Base-by-base conservation (phyloP, 495 filamentous ascomycete species). In the Astrothelium subdiscretum region DNA sequence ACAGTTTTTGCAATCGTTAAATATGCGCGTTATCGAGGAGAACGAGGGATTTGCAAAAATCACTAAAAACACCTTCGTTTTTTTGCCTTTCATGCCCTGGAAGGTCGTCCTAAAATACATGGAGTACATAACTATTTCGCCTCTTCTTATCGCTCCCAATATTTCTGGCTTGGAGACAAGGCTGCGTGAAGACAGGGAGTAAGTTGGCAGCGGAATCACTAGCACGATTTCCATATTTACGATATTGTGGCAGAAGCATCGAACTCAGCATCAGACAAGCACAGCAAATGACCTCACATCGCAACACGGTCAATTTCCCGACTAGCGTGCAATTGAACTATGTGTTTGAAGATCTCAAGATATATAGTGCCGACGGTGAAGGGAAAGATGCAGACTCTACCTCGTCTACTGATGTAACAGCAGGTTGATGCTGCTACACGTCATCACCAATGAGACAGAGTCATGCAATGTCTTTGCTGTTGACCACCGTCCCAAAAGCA, bases 401-500 rank as follows among this genome's bases (percentile, higher is more conserved):
- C 24, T 13, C 4, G 40, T 20, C 32, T 24, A 32, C 22, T 18
- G 31, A 57, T 0, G 22, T n/a, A 32, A 6, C 44, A 13, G 5
- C n/a, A 22, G 42, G 32, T 6, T 58, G 48, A 58, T 24, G 8
- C 32, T 6, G 4, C 32, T 48, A 0, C 20, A 11, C 48, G 29
- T 52, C 31, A 58, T 24, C 52, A 57, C 15, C 42, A 51, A 62
- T 27, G 60, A 58, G 31, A 24, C 57, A 54, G 62, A 1, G 8
- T 29, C 57, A 61, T 3, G 57, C 62, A 27, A 75, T 70, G 32
- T 73, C 72, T 27, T 18, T 62, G 44, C 68, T 71, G 57, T 72
- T 64, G 5, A 75, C 63, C 27, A 75, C 64, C 1, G 73, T 75
- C 8, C 67, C 73, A 65, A 75, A 74, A 0, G 66, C 67, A 68